Percentiles rank a stretch among this genome's conserved stretches.
Evolutionary conservation across 139 green algal species (phyloP).

Genomic region (Picochlorum sp.): DNA sequence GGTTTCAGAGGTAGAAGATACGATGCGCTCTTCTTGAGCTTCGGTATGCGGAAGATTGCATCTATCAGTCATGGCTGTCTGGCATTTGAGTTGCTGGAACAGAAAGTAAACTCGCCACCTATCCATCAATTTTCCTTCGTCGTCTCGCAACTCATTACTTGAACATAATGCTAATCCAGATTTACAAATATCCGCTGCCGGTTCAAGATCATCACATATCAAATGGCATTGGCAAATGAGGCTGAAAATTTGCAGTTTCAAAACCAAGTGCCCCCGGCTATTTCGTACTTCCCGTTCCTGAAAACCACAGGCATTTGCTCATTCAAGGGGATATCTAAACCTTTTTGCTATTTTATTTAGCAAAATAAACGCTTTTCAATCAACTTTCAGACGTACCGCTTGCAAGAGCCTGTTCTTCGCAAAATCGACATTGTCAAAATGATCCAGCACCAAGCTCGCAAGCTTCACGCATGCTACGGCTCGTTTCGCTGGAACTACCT

Average conservation of each 20-base stretch:
- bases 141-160: background rate
- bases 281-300: constrained; percentile 1
- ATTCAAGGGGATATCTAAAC: no score
- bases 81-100: no score
- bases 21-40: no score
- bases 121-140: no score
- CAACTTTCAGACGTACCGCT: background rate
- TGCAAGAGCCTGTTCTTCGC: background rate
- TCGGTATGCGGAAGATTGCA: no score
- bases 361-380: no score
- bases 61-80: no score
- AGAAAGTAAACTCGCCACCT: no score
- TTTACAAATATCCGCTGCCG: background rate
- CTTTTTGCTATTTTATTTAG: no score
- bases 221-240: background rate
- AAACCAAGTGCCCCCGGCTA: background rate
- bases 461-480: constrained; percentile 4
- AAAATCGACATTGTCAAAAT: constrained; percentile 13
- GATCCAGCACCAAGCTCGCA: constrained; percentile 9
- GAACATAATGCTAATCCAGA: background rate
- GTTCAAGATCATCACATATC: background rate
- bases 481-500: constrained; percentile 2
- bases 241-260: constrained; percentile 1
- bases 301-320: background rate
- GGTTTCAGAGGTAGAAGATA: background rate